Evolutionary conservation across 768 basidiomycete genomes (phyloP).

Genomic region (Cytidiella melzeri): DNA sequence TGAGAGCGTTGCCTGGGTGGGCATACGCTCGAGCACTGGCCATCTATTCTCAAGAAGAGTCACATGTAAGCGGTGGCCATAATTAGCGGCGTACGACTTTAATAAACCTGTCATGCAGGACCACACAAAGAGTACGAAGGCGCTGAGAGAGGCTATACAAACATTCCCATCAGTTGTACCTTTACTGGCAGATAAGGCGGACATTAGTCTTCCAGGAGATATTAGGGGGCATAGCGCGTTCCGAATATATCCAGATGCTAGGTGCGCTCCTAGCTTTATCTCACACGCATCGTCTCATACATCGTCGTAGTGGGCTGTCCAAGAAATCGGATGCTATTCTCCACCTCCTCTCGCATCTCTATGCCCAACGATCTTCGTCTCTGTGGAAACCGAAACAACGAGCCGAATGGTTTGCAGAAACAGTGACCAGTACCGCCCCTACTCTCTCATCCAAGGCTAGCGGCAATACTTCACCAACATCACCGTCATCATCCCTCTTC

Average conservation of each 20-base stretch:
- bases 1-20: slow-evolving; percentile 62
- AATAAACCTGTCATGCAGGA: slow-evolving; percentile 29
- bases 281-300: background rate
- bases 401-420: slow-evolving; percentile 64
- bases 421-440: slow-evolving; percentile 30
- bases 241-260: slow-evolving; percentile 60
- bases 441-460: slow-evolving; percentile 27
- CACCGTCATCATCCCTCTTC: slow-evolving; percentile 29
- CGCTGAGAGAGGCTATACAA: slow-evolving; percentile 65
- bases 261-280: slow-evolving; percentile 35
- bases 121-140: slow-evolving; percentile 54
- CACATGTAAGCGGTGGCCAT: slow-evolving; percentile 32
- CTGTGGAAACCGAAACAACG: slow-evolving; percentile 77
- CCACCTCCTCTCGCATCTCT: slow-evolving; percentile 84
- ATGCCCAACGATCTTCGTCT: slow-evolving; percentile 67
- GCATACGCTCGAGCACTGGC: slow-evolving; percentile 67
- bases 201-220: slow-evolving; percentile 52
- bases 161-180: slow-evolving; percentile 80
- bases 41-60: slow-evolving; percentile 36
- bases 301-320: background rate
- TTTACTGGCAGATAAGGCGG: slow-evolving; percentile 81
- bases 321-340: slow-evolving; percentile 30
- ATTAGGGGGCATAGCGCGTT: slow-evolving; percentile 60
- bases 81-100: background rate
- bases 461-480: background rate